phyloP scores from a whole-genome alignment of 148 eudicot species.

The Vaccinium macrocarpon region DNA sequence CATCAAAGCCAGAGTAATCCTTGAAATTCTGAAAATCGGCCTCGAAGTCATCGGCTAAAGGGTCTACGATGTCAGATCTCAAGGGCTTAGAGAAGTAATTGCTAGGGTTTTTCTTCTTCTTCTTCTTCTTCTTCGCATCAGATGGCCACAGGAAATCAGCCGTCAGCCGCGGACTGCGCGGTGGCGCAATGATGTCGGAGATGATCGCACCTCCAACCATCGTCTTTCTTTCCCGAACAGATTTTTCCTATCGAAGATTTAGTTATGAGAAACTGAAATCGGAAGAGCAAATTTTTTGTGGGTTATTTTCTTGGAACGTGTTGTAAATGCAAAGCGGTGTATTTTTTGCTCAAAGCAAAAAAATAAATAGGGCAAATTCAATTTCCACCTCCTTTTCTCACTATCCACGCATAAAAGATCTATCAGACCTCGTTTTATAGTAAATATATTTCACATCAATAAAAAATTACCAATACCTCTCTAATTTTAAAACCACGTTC shows the following conservation, averaged over 20 bases:
- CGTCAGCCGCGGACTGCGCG: slow-evolving; percentile 39
- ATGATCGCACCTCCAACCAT: slow-evolving; percentile 95
- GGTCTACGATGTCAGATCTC: slow-evolving; percentile 41
- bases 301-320: background rate
- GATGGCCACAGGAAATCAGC: slow-evolving; percentile 54
- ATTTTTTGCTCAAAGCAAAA: too few relatives aligned
- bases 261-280: background rate
- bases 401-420: too few relatives aligned
- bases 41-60: slow-evolving; percentile 58
- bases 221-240: slow-evolving; percentile 7
- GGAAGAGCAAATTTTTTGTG: background rate
- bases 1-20: slow-evolving; percentile 22
- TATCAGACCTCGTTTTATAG: too few relatives aligned
- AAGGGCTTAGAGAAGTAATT: slow-evolving; percentile 52
- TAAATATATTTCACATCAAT: too few relatives aligned
- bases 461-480: too few relatives aligned
- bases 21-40: slow-evolving; percentile 78
- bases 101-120: slow-evolving; percentile 19
- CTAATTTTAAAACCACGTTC: too few relatives aligned
- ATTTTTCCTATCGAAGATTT: background rate
- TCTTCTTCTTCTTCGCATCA: slow-evolving; percentile 17
- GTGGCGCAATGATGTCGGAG: slow-evolving; percentile 46
- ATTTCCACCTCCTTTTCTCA: too few relatives aligned
- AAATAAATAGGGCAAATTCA: too few relatives aligned
- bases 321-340: background rate